A percentile compares a stretch with the other conserved stretches of the same genome.
Evolutionary conservation across 352 stramenopile genomes (phyloP).

Genomic region (Aphanomyces astaci): DNA sequence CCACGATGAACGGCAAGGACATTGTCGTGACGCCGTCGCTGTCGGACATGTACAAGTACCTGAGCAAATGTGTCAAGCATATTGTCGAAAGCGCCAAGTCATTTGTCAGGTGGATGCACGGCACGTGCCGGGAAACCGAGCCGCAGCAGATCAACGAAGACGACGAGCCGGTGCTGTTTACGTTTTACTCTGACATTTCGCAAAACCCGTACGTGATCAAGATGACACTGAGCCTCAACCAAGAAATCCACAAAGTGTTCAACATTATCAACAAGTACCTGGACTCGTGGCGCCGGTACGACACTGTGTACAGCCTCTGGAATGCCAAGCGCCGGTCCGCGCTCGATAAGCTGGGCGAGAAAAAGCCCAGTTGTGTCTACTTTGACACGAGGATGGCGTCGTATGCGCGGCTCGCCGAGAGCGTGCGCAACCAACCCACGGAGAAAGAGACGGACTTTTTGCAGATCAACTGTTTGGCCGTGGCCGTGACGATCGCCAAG

Average conservation of each 20-base stretch:
- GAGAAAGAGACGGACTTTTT: slow-evolving; percentile 94
- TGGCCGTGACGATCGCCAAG: slow-evolving; percentile 84
- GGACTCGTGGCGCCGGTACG: slow-evolving; percentile 90
- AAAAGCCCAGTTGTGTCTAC: slow-evolving; percentile 89
- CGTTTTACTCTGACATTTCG: slow-evolving; percentile 93
- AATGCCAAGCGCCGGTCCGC: slow-evolving; percentile 85
- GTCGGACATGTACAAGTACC: slow-evolving; percentile 94
- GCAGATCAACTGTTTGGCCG: slow-evolving; percentile 87
- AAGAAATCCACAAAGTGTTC: slow-evolving; percentile 92
- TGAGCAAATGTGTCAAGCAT: slow-evolving; percentile 91
- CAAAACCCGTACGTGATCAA: slow-evolving; percentile 94
- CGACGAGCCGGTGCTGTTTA: slow-evolving; percentile 91
- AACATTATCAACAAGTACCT: slow-evolving; percentile 92
- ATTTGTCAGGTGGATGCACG: slow-evolving; percentile 94
- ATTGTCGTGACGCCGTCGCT: slow-evolving; percentile 90
- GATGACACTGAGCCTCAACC: slow-evolving; percentile 89
- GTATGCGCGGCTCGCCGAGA: slow-evolving; percentile 85
- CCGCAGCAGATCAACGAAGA: slow-evolving; percentile 86
- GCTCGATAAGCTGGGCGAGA: slow-evolving; percentile 89
- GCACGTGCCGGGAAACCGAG: slow-evolving; percentile 87
- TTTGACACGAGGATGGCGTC: slow-evolving; percentile 90
- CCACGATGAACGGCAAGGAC: slow-evolving; percentile 92
- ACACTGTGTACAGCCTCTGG: slow-evolving; percentile 93
- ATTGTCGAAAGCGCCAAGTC: slow-evolving; percentile 91
- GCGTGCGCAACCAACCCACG: slow-evolving; percentile 77